Percentiles rank a stretch among this genome's conserved stretches.
Conservation (phyloP, 1,139 yeast genomes). For the Magnusiomyces suaveolens region DNA sequence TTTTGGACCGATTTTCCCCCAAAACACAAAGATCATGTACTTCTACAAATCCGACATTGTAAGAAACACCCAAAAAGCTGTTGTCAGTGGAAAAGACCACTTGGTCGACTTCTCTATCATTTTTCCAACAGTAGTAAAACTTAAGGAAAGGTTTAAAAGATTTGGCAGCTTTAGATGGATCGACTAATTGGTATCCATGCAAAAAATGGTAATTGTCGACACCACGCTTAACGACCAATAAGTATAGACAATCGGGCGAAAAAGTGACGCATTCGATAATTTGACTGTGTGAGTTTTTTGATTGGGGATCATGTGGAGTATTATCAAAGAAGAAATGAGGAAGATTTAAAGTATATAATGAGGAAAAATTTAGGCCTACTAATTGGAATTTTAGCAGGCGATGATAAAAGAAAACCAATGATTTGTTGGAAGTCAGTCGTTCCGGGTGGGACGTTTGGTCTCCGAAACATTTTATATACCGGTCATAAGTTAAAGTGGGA, state of each 20-base stretch:
- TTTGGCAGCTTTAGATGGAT: not conserved
- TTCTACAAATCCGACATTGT: slow-evolving; percentile 15
- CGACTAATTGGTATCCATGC: slow-evolving; percentile 6
- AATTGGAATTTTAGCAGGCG: slow-evolving; percentile 10
- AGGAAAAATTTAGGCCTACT: slow-evolving; percentile 4
- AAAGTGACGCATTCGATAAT: slow-evolving; percentile 9
- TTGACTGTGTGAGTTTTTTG: slow-evolving; percentile 3
- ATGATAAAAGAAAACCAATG: slow-evolving; percentile 9
- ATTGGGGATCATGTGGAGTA: slow-evolving; percentile 1
- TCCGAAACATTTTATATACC: not conserved
- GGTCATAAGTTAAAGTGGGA: not conserved
- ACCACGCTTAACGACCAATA: slow-evolving; percentile 10
- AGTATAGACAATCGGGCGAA: slow-evolving; percentile 13
- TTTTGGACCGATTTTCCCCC: not conserved
- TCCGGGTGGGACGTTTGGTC: not conserved
- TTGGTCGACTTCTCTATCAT: slow-evolving; percentile 9
- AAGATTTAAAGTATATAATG: not conserved
- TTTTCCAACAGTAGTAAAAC: slow-evolving; percentile 10
- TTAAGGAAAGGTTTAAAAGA: slow-evolving; percentile 8
- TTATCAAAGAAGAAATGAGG: not conserved
- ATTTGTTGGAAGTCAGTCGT: slow-evolving; percentile 1
- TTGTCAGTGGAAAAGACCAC: slow-evolving; percentile 13
- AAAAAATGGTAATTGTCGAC: slow-evolving; percentile 9
- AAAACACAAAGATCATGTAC: slow-evolving; percentile 11
- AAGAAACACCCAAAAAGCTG: slow-evolving; percentile 11